Base-by-base conservation (phyloP, 2,329 filamentous ascomycete species). In the Ambrosiella cleistominuta region DNA sequence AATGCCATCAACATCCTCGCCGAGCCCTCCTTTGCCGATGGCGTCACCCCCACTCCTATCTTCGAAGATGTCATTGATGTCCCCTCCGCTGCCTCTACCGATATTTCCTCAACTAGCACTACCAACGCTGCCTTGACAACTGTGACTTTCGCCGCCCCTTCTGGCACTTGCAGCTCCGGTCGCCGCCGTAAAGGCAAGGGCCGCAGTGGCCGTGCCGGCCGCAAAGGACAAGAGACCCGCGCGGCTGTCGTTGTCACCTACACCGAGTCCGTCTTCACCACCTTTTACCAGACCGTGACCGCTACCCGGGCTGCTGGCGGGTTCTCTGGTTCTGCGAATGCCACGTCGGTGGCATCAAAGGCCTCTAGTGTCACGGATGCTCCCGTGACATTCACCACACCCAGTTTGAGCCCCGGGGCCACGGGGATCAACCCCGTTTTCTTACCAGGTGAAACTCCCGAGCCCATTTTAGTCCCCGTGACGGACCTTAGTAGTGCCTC, bases 31-130 rank as follows among this genome's bases (percentile, higher is more conserved):
- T 60, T 57, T 15, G 44, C 37, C 2, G 17, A 35, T 7, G 59
- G 59, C 8, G 59, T 49, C 8, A 60, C 59, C 27, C 59, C 59
- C n/a, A 55, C 37, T 2, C 59, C 59, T 49, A 57, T 60, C 59
- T 60, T 60, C 27, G 59, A 60, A 37, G 36, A 39, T 7, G 55
- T 60, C 40, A 37, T 42, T 36, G 37, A 50, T 39, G 38, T 35
- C 44, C 35, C 13, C 11, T 42, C 59, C 17, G 54, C 54, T 35
- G 54, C 37, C 19, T 49, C 37, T 36, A 12, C 58, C 45, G 40
- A 19, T 38, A 42, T 19, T 7, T 42, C 59, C 13, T 15, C 50
- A 13, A 57, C 54, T 36, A 57, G 19, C 19, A 54, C 37, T 15
- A 12, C 58, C 17, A 27, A 19, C 6, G 8, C 49, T 36, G 17